These are phyloP conservation scores for Cadophora malorum DNA, from an alignment of 2,329 filamentous ascomycete species.

Conservation along the genomic window DNA sequence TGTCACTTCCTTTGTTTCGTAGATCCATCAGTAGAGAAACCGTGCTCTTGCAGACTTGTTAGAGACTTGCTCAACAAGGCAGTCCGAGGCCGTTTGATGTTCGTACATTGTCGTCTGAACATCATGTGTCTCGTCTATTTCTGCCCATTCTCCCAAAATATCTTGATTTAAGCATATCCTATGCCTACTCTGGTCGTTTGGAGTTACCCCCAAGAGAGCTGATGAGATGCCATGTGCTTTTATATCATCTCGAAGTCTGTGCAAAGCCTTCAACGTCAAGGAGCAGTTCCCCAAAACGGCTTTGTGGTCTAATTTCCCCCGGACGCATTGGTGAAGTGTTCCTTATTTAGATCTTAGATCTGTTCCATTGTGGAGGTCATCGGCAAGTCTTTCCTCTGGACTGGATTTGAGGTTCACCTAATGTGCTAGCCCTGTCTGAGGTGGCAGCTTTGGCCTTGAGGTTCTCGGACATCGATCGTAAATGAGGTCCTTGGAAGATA, in stretches of 20 bases:
- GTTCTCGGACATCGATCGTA: no score
- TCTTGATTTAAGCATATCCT: not conserved
- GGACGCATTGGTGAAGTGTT: not conserved
- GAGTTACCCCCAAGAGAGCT: not conserved
- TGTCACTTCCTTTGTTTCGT: not conserved
- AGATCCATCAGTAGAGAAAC: slow-evolving; percentile 1
- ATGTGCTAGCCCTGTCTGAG: not conserved
- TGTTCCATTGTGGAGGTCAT: not conserved
- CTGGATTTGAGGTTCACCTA: not conserved
- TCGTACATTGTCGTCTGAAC: slow-evolving; percentile 7
- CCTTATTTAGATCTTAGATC: slow-evolving; percentile 1
- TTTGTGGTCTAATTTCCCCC: not conserved
- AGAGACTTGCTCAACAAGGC: not conserved
- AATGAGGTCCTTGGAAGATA: no score
- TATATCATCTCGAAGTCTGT: not conserved
- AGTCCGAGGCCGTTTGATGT: slow-evolving; percentile 18
- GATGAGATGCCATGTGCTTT: not conserved
- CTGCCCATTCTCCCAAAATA: not conserved
- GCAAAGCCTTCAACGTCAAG: not conserved
- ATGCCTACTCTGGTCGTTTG: not conserved
- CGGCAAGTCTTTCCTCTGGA: not conserved
- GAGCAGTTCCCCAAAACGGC: not conserved
- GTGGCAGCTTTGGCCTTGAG: no score
- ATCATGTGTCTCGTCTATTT: slow-evolving; percentile 5
- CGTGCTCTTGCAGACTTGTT: not conserved